Percentiles rank a stretch among this genome's conserved stretches.
These are phyloP conservation scores for Fusarium sterilihyphosum DNA, from an alignment of 2,329 filamentous ascomycete species.

Conservation along the genomic window DNA sequence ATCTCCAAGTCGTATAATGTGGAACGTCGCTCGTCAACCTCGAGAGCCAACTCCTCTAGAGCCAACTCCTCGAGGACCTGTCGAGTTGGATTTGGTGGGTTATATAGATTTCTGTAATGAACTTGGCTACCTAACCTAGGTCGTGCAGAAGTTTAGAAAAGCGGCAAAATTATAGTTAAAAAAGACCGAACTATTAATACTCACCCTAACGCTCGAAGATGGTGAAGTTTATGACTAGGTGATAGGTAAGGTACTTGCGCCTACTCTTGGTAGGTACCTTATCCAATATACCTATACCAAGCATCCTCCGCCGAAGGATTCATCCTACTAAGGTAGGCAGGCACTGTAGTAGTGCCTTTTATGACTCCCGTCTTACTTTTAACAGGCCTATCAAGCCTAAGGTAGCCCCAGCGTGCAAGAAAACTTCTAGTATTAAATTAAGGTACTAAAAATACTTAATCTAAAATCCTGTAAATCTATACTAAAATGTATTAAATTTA, in stretches of 20 bases:
- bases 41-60: not conserved
- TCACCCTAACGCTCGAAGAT: not conserved
- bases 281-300: not conserved
- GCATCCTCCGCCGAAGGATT: conserved; percentile 10
- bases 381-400: not conserved
- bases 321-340: not conserved
- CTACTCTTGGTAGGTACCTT: not conserved
- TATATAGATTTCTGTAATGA: not conserved
- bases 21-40: not conserved
- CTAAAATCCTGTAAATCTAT: no score
- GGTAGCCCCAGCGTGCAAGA: no score
- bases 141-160: not conserved
- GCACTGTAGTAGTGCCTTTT: not conserved
- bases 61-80: not conserved
- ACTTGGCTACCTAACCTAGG: not conserved
- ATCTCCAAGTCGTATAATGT: not conserved
- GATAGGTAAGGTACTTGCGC: not conserved
- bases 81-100: not conserved
- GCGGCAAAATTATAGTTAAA: no score
- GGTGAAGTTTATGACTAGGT: not conserved
- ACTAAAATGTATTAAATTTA: no score
- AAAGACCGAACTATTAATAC: not conserved
- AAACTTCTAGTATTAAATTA: no score
- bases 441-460: no score
- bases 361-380: not conserved